These are phyloP conservation scores for Claviceps pazoutovae DNA, from an alignment of 2,329 filamentous ascomycete genomes.

Conservation along the genomic window DNA sequence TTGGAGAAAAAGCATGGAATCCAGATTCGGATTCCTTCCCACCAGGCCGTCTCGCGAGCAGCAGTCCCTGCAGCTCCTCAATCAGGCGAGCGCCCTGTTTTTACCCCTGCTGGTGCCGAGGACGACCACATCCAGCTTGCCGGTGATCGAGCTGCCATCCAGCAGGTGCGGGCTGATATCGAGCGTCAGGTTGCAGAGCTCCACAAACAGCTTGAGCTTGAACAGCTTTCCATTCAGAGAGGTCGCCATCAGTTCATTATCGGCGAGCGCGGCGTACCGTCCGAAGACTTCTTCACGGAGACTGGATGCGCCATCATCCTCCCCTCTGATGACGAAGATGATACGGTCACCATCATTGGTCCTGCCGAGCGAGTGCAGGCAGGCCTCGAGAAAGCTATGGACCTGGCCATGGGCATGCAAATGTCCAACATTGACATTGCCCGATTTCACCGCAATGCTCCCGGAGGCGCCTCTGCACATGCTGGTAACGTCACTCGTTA, in stretches of 20 bases:
- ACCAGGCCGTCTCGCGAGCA: conserved; percentile 60
- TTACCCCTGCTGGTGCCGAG: conserved; percentile 50
- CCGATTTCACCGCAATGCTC: conserved; percentile 61
- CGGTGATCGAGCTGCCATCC: conserved; percentile 72
- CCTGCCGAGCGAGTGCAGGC: conserved; percentile 57
- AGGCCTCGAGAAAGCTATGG: conserved; percentile 73
- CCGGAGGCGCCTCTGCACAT: conserved; percentile 60
- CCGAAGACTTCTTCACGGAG: conserved; percentile 76
- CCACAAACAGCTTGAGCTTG: conserved; percentile 58
- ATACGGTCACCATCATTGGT: conserved; percentile 74
- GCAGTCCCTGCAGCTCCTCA: conserved; percentile 49
- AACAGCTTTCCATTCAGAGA: conserved; percentile 70
- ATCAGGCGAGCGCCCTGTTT: conserved; percentile 53
- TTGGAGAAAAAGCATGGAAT: conserved; percentile 69
- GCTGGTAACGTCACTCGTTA: conserved; percentile 81
- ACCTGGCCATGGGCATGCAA: conserved; percentile 77
- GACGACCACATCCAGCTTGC: conserved; percentile 72
- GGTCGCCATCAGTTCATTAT: conserved; percentile 92
- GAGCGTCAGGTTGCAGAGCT: conserved; percentile 68
- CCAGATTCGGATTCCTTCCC: conserved; percentile 69
- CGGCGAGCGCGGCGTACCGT: conserved; percentile 63
- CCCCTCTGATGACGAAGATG: conserved; percentile 63
- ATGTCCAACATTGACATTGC: conserved; percentile 72
- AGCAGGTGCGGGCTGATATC: conserved; percentile 65
- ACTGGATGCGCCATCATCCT: conserved; percentile 84